These are phyloP conservation scores for Aspergillus avenaceus DNA, from an alignment of 495 filamentous ascomycete species.

Conservation along the genomic window DNA sequence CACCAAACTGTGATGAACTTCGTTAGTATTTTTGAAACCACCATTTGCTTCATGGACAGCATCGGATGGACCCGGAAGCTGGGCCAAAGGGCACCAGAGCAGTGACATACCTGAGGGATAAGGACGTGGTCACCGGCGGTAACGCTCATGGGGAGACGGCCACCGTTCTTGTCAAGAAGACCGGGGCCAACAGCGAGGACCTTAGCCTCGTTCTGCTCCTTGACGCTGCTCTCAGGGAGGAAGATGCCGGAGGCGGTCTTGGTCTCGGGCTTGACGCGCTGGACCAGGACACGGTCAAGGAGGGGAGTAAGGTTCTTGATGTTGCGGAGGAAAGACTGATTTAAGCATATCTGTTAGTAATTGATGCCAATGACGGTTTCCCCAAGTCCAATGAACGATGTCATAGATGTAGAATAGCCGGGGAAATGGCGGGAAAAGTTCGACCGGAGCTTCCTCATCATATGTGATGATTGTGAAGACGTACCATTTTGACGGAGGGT, in stretches of 20 bases:
- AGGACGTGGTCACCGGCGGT: constrained; percentile 83
- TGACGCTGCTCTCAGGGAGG: constrained; percentile 93
- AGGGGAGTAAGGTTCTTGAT: constrained; percentile 95
- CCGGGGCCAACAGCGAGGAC: constrained; percentile 95
- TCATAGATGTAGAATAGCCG: constrained; percentile 2
- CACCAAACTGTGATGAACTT: constrained; percentile 67
- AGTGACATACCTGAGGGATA: constrained; percentile 81
- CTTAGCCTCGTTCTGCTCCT: constrained; percentile 96
- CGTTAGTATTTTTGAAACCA: constrained; percentile 2
- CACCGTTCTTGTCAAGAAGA: constrained; percentile 77
- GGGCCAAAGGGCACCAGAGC: constrained; percentile 5
- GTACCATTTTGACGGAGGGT: constrained; percentile 25
- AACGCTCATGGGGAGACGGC: constrained; percentile 79
- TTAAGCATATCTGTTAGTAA: constrained; percentile 4
- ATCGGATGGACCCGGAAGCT: constrained; percentile 7
- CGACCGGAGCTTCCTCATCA: neutral
- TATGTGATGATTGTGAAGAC: constrained; percentile 4
- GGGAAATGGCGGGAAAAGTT: constrained; percentile 6
- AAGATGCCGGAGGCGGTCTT: constrained; percentile 96
- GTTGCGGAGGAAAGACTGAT: constrained; percentile 71
- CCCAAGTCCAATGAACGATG: neutral
- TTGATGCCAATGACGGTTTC: neutral
- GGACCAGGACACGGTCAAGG: constrained; percentile 96
- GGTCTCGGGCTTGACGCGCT: constrained; percentile 94
- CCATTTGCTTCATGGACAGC: no score